These are phyloP conservation scores for Dioscorea zingiberensis DNA, from an alignment of 106 monocot genomes.

Conservation along the genomic window DNA sequence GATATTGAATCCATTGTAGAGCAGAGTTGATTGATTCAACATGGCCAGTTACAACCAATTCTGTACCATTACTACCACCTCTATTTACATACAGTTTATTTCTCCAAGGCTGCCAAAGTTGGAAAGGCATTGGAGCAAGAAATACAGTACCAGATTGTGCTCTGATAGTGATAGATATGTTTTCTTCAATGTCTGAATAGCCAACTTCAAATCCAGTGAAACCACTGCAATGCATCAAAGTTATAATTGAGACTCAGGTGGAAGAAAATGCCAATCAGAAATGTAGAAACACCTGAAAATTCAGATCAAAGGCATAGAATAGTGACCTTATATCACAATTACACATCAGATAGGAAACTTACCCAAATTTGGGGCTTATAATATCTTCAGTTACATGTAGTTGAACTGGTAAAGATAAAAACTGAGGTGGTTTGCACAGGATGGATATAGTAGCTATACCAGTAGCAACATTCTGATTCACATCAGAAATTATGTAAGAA, in stretches of 20 bases:
- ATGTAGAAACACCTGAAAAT: no score
- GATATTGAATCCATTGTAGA: slow-evolving; percentile 69
- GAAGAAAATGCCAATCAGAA: no score
- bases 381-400: slow-evolving; percentile 67
- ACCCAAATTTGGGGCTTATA: slow-evolving; percentile 75
- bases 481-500: slow-evolving; percentile 61
- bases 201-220: slow-evolving; percentile 64
- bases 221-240: slow-evolving; percentile 44
- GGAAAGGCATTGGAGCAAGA: slow-evolving; percentile 62
- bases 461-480: slow-evolving; percentile 51
- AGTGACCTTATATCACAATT: no score
- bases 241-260: no score
- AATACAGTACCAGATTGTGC: slow-evolving; percentile 63
- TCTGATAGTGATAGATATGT: slow-evolving; percentile 57
- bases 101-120: slow-evolving; percentile 31
- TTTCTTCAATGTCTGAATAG: slow-evolving; percentile 64
- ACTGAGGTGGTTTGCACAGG: slow-evolving; percentile 85
- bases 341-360: slow-evolving; percentile 6
- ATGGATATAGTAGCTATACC: slow-evolving; percentile 51
- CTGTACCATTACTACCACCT: slow-evolving; percentile 39
- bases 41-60: slow-evolving; percentile 48
- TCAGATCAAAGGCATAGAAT: no score
- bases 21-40: slow-evolving; percentile 58
- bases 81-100: slow-evolving; percentile 34
- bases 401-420: slow-evolving; percentile 59